Evolutionary conservation across 2,329 filamentous ascomycete genomes (phyloP).

Genomic region (Fusarium neocosmosporiellum): DNA sequence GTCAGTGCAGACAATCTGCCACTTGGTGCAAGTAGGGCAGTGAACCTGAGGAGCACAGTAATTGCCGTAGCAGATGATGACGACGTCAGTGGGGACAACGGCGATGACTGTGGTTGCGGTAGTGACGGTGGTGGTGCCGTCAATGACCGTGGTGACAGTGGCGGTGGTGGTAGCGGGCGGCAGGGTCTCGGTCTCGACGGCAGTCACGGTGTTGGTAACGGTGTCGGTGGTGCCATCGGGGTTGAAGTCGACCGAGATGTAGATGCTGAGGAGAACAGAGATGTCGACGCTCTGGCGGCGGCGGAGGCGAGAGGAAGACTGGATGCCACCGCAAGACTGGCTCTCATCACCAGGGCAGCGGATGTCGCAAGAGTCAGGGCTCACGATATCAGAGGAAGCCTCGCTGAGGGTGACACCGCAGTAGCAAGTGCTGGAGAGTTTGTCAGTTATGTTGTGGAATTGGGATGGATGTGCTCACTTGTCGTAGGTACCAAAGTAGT

Average conservation of each 20-base stretch:
- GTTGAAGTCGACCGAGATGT: slow-evolving; percentile 22
- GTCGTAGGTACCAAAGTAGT: slow-evolving; percentile 41
- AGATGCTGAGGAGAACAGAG: slow-evolving; percentile 41
- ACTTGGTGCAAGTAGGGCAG: slow-evolving; percentile 44
- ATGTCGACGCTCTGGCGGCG: slow-evolving; percentile 38
- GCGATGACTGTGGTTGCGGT: slow-evolving; percentile 39
- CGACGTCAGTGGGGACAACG: slow-evolving; percentile 32
- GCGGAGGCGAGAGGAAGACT: slow-evolving; percentile 11
- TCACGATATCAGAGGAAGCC: slow-evolving; percentile 9
- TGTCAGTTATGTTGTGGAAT: slow-evolving; percentile 2
- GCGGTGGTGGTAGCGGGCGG: slow-evolving; percentile 39
- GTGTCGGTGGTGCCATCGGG: slow-evolving; percentile 15
- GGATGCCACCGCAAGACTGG: slow-evolving; percentile 43
- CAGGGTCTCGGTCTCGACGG: slow-evolving; percentile 42
- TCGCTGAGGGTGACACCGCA: slow-evolving; percentile 40
- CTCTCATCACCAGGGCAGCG: slow-evolving; percentile 43
- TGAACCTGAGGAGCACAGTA: slow-evolving; percentile 44
- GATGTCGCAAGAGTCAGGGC: slow-evolving; percentile 38
- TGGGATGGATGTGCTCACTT: slow-evolving; percentile 29
- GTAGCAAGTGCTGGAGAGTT: slow-evolving; percentile 43
- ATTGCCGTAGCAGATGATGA: slow-evolving; percentile 46
- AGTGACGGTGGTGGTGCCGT: slow-evolving; percentile 34
- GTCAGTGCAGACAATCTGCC: slow-evolving; percentile 49
- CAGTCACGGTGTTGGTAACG: slow-evolving; percentile 23
- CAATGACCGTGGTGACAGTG: slow-evolving; percentile 44